A percentile compares a stretch with the other conserved stretches of the same genome.
Conservation (phyloP, 805 yeast species). For the Cyberlindnera petersonii region DNA sequence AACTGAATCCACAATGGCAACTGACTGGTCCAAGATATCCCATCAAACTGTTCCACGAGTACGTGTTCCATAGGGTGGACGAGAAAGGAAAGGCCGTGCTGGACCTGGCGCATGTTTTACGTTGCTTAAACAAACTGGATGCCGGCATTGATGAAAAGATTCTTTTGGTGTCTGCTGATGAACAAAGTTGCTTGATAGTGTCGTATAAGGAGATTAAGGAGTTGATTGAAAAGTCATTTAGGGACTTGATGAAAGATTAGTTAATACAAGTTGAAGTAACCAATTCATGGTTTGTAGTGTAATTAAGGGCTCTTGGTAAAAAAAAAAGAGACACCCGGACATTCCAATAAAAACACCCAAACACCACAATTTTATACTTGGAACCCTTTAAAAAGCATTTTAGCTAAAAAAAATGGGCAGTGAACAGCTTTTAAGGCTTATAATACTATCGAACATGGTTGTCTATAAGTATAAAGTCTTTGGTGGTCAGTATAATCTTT, state of each 20-base stretch:
- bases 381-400: too few species aligned
- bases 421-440: too few species aligned
- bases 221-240: constrained; percentile 64
- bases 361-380: too few species aligned
- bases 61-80: constrained; percentile 79
- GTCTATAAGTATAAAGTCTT: too few species aligned
- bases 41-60: constrained; percentile 72
- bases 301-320: too few species aligned
- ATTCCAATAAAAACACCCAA: too few species aligned
- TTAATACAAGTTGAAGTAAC: neutral
- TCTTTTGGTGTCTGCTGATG: constrained; percentile 78
- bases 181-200: constrained; percentile 77
- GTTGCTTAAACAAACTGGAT: constrained; percentile 81
- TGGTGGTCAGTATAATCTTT: too few species aligned
- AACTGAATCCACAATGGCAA: constrained; percentile 53
- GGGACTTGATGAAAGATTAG: constrained; percentile 34
- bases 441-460: too few species aligned
- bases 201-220: constrained; percentile 80
- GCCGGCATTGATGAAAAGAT: constrained; percentile 86
- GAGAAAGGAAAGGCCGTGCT: constrained; percentile 72
- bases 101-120: constrained; percentile 78
- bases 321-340: too few species aligned
- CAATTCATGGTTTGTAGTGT: too few species aligned
- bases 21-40: constrained; percentile 75
- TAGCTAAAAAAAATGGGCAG: too few species aligned